A percentile compares a stretch with the other conserved stretches of the same genome.
These are phyloP conservation scores for Rhododendron henanense DNA, from an alignment of 148 eudicot genomes.

Conservation along the genomic window DNA sequence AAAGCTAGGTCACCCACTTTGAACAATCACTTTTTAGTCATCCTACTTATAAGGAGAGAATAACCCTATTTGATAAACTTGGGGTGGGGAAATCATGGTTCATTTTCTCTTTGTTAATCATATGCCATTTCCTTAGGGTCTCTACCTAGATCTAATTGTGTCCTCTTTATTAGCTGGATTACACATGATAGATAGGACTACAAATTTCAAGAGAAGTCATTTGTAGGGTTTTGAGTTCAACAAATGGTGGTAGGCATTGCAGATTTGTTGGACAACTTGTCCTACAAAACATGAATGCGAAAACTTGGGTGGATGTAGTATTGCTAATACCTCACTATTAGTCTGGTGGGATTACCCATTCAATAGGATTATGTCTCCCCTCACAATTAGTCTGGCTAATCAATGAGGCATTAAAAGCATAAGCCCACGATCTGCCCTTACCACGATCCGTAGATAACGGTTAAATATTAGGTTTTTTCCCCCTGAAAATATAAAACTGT, in stretches of 20 bases:
- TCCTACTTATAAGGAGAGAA: neutral
- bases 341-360: neutral
- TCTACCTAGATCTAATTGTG: neutral
- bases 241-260: neutral
- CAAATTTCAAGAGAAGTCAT: neutral
- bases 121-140: neutral
- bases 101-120: conserved; percentile 4
- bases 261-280: neutral
- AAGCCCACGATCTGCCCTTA: neutral
- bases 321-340: neutral
- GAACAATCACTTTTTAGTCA: conserved; percentile 12
- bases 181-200: neutral
- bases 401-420: neutral
- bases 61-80: conserved; percentile 14
- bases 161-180: neutral
- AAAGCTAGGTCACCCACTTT: conserved; percentile 29
- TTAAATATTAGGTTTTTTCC: neutral
- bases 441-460: neutral
- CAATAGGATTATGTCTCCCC: neutral
- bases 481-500: neutral
- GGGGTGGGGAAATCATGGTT: conserved; percentile 27
- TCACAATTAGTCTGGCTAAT: neutral
- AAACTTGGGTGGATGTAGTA: neutral
- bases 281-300: neutral
- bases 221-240: neutral